Percentiles rank a stretch among this genome's conserved stretches.
phyloP scores from a whole-genome alignment of 2,329 filamentous ascomycete species.

The Neocatenulostroma microsporum region DNA sequence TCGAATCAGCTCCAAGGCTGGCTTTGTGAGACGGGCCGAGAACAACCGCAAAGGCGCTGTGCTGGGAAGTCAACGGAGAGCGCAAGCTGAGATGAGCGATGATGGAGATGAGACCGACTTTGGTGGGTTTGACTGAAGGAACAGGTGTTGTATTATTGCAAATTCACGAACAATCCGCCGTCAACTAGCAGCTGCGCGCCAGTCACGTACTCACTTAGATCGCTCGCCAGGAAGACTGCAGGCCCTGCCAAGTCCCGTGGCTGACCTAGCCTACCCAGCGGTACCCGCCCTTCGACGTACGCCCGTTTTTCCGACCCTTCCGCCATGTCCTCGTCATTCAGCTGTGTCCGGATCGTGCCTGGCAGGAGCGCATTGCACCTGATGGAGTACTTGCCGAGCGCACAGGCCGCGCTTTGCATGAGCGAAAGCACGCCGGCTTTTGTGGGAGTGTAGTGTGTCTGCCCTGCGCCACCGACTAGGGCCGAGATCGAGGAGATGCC shows the following conservation, averaged over 20 bases:
- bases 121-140: conserved; percentile 35
- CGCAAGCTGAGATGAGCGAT: conserved; percentile 18
- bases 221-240: conserved; percentile 75
- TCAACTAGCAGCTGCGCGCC: conserved; percentile 80
- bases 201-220: conserved; percentile 72
- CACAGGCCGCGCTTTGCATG: conserved; percentile 76
- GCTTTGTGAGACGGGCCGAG: conserved; percentile 62
- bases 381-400: conserved; percentile 66
- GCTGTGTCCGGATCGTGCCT: conserved; percentile 73
- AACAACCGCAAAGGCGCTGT: conserved; percentile 49
- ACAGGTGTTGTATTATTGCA: conserved; percentile 52
- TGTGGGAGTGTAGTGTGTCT: conserved; percentile 82
- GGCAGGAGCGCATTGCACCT: conserved; percentile 78
- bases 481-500: conserved; percentile 66
- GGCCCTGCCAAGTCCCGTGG: conserved; percentile 72
- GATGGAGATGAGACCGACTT: conserved; percentile 30
- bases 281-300: conserved; percentile 78
- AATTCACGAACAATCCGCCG: conserved; percentile 81
- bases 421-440: conserved; percentile 74
- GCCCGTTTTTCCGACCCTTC: conserved; percentile 61
- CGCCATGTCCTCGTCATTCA: conserved; percentile 76
- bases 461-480: conserved; percentile 67
- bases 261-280: conserved; percentile 64
- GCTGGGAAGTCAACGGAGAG: conserved; percentile 30
- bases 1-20: conserved; percentile 76